A percentile compares a stretch with the other conserved stretches of the same genome.
phyloP scores from a whole-genome alignment of 306 rosid species.

The Trifolium pratense region DNA sequence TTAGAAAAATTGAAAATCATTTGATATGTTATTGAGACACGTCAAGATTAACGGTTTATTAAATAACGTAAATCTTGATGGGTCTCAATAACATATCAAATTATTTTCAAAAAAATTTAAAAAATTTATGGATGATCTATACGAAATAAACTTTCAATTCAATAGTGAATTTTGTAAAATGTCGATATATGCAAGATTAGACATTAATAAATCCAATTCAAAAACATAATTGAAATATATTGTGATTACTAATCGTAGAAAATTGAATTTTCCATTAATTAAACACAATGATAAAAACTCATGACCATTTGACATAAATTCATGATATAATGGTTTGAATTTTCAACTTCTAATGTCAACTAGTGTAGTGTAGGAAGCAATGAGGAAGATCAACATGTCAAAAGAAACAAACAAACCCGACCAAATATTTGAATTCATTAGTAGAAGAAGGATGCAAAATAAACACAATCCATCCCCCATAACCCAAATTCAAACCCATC shows the following conservation, averaged over 20 bases:
- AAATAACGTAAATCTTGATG: too few species aligned
- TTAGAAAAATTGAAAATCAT: too few species aligned
- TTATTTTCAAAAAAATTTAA: too few species aligned
- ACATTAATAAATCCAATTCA: too few species aligned
- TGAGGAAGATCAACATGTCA: constrained; percentile 43
- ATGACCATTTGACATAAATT: constrained; percentile 20
- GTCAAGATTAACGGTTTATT: too few species aligned
- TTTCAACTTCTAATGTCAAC: constrained; percentile 5
- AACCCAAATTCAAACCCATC: constrained; percentile 57
- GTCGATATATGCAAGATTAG: too few species aligned
- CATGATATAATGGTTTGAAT: constrained; percentile 33
- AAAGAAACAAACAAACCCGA: constrained; percentile 45
- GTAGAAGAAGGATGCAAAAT: not conserved
- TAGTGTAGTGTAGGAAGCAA: constrained; percentile 8
- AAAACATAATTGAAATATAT: too few species aligned
- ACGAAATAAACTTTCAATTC: too few species aligned
- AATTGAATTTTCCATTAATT: not conserved
- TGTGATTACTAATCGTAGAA: not conserved
- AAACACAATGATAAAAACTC: not conserved
- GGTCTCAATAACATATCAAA: too few species aligned
- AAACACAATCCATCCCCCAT: constrained; percentile 51
- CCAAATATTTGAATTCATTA: constrained; percentile 25
- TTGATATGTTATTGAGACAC: too few species aligned
- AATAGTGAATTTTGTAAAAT: too few species aligned
- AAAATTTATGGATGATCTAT: too few species aligned